Conservation (phyloP, 352 stramenopile species). For the Phytopythium delawarense region DNA sequence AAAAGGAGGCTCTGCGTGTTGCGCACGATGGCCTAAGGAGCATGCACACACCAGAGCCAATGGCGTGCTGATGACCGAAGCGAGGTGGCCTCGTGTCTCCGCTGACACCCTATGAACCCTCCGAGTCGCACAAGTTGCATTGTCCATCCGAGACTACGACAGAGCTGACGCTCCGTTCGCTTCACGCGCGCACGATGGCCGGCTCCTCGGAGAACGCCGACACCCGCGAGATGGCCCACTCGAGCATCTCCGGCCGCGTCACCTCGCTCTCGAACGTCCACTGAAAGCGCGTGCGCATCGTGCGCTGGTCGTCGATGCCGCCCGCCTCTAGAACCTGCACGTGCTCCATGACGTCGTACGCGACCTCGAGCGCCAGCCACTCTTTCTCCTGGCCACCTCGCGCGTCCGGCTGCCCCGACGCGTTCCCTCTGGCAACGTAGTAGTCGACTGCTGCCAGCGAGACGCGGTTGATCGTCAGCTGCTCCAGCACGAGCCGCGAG, state of each 20-base stretch:
- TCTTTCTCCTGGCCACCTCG: conserved; percentile 18
- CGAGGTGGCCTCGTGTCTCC: too few relatives aligned
- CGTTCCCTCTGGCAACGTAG: conserved; percentile 7
- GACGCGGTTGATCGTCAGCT: conserved; percentile 36
- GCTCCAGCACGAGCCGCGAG: conserved; percentile 27
- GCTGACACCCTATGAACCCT: too few relatives aligned
- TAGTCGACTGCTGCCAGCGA: conserved; percentile 43
- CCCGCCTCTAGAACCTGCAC: conserved; percentile 15
- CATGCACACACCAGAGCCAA: too few relatives aligned
- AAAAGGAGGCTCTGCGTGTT: too few relatives aligned
- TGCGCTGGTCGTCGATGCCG: conserved; percentile 38
- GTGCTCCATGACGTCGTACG: conserved; percentile 49
- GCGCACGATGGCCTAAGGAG: too few relatives aligned
- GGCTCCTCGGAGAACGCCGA: conserved; percentile 25
- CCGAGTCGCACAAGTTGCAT: too few relatives aligned
- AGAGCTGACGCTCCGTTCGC: too few relatives aligned
- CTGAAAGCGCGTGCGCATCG: conserved; percentile 39
- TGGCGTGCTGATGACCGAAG: too few relatives aligned
- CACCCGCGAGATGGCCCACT: conserved; percentile 39
- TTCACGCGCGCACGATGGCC: conserved; percentile 9
- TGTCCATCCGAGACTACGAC: too few relatives aligned
- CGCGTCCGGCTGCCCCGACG: background rate
- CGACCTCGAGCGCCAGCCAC: conserved; percentile 41
- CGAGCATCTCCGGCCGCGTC: conserved; percentile 22
- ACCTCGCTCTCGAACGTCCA: conserved; percentile 63